phyloP scores from a whole-genome alignment of 805 yeast species.

The Candida germanica region DNA sequence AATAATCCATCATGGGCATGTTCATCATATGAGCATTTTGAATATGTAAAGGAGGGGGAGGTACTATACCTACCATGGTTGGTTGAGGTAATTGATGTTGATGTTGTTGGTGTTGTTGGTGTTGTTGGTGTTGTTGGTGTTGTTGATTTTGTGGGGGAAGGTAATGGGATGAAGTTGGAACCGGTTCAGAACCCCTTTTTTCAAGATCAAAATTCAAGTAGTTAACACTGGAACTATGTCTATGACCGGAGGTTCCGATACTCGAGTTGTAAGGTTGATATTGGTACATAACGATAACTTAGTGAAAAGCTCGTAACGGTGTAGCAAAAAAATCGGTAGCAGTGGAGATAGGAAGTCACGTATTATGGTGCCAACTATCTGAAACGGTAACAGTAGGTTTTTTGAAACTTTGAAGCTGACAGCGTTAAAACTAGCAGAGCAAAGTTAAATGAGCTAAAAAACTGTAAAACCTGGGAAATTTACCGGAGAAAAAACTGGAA shows the following conservation, averaged over 20 bases:
- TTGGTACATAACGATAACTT: constrained; percentile 28
- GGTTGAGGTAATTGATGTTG: constrained; percentile 10
- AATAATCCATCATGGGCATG: constrained; percentile 1
- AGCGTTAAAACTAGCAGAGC: too few species aligned
- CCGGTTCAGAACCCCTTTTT: neutral
- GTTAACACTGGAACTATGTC: constrained; percentile 27
- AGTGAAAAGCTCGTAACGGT: constrained; percentile 42
- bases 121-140: neutral
- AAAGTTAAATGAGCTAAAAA: too few species aligned
- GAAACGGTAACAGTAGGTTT: too few species aligned
- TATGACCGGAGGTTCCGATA: constrained; percentile 39
- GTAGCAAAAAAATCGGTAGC: too few species aligned
- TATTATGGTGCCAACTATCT: too few species aligned
- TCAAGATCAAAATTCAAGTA: constrained; percentile 13
- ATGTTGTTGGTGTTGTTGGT: neutral
- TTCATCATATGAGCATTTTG: constrained; percentile 1
- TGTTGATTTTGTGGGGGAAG: constrained; percentile 12
- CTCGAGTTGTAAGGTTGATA: constrained; percentile 3
- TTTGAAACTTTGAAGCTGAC: too few species aligned
- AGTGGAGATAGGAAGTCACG: too few species aligned
- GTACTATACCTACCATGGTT: constrained; percentile 15
- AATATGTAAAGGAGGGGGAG: constrained; percentile 12
- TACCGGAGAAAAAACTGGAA: too few species aligned
- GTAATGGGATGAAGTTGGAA: constrained; percentile 16
- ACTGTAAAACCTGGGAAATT: too few species aligned